Conservation (phyloP, 495 filamentous ascomycete genomes). For the Neurospora africana region DNA sequence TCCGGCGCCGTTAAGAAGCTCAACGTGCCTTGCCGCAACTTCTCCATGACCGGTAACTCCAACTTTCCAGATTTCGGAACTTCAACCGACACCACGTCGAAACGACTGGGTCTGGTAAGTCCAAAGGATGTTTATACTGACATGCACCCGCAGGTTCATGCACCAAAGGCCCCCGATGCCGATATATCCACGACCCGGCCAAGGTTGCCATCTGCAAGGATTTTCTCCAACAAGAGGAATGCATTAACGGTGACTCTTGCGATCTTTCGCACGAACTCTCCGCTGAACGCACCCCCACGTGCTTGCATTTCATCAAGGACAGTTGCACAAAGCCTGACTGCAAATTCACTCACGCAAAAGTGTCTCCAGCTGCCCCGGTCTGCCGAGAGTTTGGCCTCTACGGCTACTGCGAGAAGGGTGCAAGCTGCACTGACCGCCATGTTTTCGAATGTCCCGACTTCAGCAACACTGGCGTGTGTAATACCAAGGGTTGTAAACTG, state of each 20-base stretch:
- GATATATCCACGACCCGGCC: slow-evolving; percentile 71
- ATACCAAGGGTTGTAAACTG: slow-evolving; percentile 69
- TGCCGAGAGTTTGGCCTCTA: slow-evolving; percentile 76
- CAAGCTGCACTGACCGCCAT: slow-evolving; percentile 69
- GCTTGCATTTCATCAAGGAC: slow-evolving; percentile 82
- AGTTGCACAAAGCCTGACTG: slow-evolving; percentile 83
- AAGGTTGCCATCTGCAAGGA: slow-evolving; percentile 89
- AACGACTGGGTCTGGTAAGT: slow-evolving; percentile 18
- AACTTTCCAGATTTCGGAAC: slow-evolving; percentile 31
- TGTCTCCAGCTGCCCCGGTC: slow-evolving; percentile 70
- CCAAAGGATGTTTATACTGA: slow-evolving; percentile 21
- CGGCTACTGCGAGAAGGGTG: slow-evolving; percentile 85
- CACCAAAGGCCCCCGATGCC: slow-evolving; percentile 67
- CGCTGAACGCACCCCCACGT: slow-evolving; percentile 75
- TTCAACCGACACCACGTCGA: slow-evolving; percentile 16
- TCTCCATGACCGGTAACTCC: slow-evolving; percentile 78
- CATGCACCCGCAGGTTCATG: slow-evolving; percentile 56
- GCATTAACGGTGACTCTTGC: slow-evolving; percentile 69
- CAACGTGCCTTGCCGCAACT: slow-evolving; percentile 74
- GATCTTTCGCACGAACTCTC: slow-evolving; percentile 88
- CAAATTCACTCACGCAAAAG: slow-evolving; percentile 78
- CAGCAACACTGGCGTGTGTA: slow-evolving; percentile 80
- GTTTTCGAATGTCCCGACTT: slow-evolving; percentile 88
- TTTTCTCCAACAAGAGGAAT: slow-evolving; percentile 70
- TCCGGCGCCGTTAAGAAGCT: slow-evolving; percentile 53